Base-by-base conservation (phyloP, 306 rosid genomes). In the Pterocarpus macrocarpus region DNA sequence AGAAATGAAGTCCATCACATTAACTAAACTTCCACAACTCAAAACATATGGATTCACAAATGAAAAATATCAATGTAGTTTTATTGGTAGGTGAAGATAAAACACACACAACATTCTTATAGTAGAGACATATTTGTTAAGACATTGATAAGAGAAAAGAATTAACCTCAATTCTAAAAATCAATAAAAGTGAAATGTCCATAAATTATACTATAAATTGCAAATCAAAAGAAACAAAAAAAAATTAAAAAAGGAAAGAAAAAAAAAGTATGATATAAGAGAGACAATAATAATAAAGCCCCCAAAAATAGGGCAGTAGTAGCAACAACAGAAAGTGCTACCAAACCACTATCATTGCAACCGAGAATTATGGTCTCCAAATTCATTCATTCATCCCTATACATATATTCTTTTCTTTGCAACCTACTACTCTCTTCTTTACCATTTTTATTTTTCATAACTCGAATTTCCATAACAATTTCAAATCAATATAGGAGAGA, bases 361-460 rank as follows among this genome's bases (percentile, higher is more conserved):
- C 91, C 80, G 87, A 75, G 91, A 90, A 89, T 85, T 82, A 86
- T 87, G 88, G 88, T 85, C 92, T 89, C 91, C 90, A 89, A 83
- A 84, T 90, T 85, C 87, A 90, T 88, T 91, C 90, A 55, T 88
- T 90, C 90, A 55, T 55, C 61, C 90, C 97, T 89, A 91, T 92
- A 91, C 94, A 95, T 91, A 89, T 89, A 91, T 86, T 50, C n/a
- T 50, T 50, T 50, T 85, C 90, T 86, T 90, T 89, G 97, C 90
- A 88, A 92, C 90, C 92, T 90, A 89, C 79, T 85, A 43, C 47
- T 43, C 90, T 91, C 57, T 87, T 88, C 89, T 90, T 91, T 86
- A 92, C 94, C 92, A 89, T 82, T 85, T 90, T 92, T 91, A 85
- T n/a, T 88, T 92, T 87, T 50, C 97, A 87, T 97, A 86, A 91